Percentiles rank a stretch among this genome's conserved stretches.
These are phyloP conservation scores for Microcyclospora tardicrescens DNA, from an alignment of 2,329 filamentous ascomycete species.

Conservation along the genomic window DNA sequence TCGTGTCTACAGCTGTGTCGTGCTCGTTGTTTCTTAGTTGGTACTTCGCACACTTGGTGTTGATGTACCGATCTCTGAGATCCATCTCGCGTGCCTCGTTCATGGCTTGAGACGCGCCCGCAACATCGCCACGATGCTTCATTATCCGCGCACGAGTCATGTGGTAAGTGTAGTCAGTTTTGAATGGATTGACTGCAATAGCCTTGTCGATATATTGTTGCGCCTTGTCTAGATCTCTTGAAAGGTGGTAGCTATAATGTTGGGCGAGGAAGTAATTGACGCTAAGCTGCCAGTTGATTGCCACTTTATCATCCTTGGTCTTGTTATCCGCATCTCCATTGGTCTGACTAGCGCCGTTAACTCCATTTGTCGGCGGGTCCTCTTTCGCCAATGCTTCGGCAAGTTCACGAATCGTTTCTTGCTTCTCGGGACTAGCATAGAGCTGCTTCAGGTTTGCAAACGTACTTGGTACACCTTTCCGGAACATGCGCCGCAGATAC, in stretches of 20 bases:
- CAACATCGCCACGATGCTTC: constrained; percentile 73
- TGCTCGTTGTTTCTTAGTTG: constrained; percentile 86
- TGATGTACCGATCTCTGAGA: constrained; percentile 88
- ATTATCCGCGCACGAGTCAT: constrained; percentile 92
- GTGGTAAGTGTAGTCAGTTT: constrained; percentile 81
- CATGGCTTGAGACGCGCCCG: constrained; percentile 76
- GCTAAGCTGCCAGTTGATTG: constrained; percentile 55
- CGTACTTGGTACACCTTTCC: constrained; percentile 86
- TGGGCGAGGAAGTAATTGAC: constrained; percentile 89
- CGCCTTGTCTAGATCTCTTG: constrained; percentile 71
- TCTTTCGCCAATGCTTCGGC: constrained; percentile 60
- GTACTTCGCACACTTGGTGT: constrained; percentile 96
- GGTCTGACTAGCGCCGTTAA: constrained; percentile 10
- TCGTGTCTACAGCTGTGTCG: constrained; percentile 71
- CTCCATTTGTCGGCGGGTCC: constrained; percentile 16
- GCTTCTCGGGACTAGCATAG: constrained; percentile 67
- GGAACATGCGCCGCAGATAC: constrained; percentile 74
- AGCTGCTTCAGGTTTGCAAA: constrained; percentile 95
- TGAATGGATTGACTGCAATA: constrained; percentile 63
- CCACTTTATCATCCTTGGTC: constrained; percentile 37
- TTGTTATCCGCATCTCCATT: constrained; percentile 24
- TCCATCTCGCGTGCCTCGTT: constrained; percentile 75
- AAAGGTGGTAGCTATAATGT: constrained; percentile 88
- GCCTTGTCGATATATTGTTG: constrained; percentile 72
- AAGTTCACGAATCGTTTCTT: constrained; percentile 58